A percentile compares a stretch with the other conserved stretches of the same genome.
Evolutionary conservation across 768 basidiomycete genomes (phyloP).

Genomic region (Suillus americanus): DNA sequence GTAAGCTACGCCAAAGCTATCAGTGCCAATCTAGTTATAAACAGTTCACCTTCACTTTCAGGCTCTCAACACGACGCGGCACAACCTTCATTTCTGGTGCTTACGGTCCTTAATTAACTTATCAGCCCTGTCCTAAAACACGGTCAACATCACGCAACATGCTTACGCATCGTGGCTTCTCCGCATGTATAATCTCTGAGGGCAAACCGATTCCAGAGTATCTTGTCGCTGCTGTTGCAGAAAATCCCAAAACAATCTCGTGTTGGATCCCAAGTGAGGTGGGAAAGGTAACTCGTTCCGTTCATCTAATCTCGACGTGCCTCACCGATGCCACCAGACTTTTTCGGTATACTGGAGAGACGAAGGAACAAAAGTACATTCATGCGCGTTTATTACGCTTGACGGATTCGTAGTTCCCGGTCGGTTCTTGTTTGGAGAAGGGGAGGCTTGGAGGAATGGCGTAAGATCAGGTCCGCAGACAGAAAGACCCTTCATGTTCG

Average conservation of each 20-base stretch:
- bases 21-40: neutral
- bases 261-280: constrained; percentile 70
- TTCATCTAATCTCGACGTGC: constrained; percentile 8
- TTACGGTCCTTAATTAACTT: constrained; percentile 13
- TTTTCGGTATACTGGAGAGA: constrained; percentile 71
- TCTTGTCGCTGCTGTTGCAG: constrained; percentile 50
- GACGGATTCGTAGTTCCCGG: constrained; percentile 67
- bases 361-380: constrained; percentile 49
- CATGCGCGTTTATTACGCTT: constrained; percentile 61
- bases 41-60: neutral
- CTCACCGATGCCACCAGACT: constrained; percentile 32
- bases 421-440: constrained; percentile 56
- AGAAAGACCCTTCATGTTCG: constrained; percentile 65
- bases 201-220: constrained; percentile 53
- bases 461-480: constrained; percentile 48
- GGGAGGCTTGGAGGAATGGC: constrained; percentile 52
- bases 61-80: neutral
- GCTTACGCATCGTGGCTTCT: constrained; percentile 61
- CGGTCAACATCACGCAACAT: constrained; percentile 25
- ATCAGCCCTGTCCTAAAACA: constrained; percentile 6
- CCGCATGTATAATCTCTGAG: constrained; percentile 65
- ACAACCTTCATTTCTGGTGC: constrained; percentile 9
- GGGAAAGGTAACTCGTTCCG: constrained; percentile 46
- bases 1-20: constrained; percentile 4
- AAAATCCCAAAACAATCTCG: constrained; percentile 43